A percentile compares a stretch with the other conserved stretches of the same genome.
These are phyloP conservation scores for Aspergillus tanneri DNA, from an alignment of 2,329 filamentous ascomycete species.

Conservation along the genomic window DNA sequence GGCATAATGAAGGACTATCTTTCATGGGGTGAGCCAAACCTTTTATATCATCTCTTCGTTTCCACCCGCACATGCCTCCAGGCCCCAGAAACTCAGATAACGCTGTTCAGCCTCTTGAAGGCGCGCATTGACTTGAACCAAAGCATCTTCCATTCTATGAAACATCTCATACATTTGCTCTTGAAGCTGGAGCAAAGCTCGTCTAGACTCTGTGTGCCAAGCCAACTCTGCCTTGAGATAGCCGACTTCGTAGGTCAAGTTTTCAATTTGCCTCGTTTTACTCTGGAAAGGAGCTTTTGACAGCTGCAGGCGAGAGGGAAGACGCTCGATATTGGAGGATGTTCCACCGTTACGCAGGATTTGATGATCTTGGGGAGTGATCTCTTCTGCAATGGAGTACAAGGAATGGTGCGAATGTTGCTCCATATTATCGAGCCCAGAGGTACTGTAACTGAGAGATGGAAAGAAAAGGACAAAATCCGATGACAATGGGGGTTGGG, in stretches of 20 bases:
- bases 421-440: neutral
- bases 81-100: conserved; percentile 1
- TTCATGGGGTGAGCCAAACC: neutral
- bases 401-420: neutral
- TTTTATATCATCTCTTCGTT: neutral
- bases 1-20: too few relatives aligned
- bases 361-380: conserved; percentile 1
- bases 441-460: neutral
- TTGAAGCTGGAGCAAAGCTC: neutral
- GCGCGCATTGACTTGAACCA: neutral
- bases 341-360: neutral
- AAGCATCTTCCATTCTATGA: conserved; percentile 1
- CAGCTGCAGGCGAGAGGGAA: neutral
- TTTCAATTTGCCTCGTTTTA: neutral
- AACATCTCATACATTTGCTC: conserved; percentile 1
- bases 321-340: neutral
- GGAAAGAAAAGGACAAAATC: neutral
- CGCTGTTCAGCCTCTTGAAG: neutral
- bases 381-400: conserved; percentile 3
- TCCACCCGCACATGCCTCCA: neutral
- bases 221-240: conserved; percentile 1
- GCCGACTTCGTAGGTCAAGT: conserved; percentile 1
- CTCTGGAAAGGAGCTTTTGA: neutral
- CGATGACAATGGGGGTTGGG: too few relatives aligned
- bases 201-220: neutral